phyloP scores from a whole-genome alignment of 1,284 basidiomycete species.

The Fistulinella cinereoalba region DNA sequence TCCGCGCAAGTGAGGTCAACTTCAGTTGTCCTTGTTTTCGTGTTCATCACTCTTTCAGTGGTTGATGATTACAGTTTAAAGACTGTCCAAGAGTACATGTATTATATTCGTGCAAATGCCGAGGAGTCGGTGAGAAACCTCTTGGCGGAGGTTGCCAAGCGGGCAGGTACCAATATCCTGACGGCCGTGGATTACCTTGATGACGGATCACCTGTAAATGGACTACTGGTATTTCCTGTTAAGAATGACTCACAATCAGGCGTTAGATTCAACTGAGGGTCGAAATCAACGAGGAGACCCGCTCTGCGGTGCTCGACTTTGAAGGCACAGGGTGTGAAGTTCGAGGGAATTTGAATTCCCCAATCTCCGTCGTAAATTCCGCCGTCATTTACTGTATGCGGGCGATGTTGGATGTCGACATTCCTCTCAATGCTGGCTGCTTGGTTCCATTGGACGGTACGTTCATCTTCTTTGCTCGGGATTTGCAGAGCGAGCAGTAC shows the following conservation, averaged over 20 bases:
- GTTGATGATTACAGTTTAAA: conserved; percentile 84
- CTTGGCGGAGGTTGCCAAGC: conserved; percentile 72
- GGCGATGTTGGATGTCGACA: conserved; percentile 88
- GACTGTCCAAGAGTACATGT: conserved; percentile 92
- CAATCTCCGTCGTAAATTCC: conserved; percentile 85
- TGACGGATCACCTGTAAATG: conserved; percentile 77
- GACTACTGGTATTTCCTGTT: background rate
- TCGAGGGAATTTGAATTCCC: conserved; percentile 87
- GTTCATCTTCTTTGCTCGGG: conserved; percentile 20
- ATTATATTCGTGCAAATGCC: conserved; percentile 86
- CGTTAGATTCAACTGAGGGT: conserved; percentile 74
- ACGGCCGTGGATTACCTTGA: conserved; percentile 79
- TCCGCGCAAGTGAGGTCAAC: conserved; percentile 60
- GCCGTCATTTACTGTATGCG: conserved; percentile 96
- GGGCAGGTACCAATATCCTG: conserved; percentile 63
- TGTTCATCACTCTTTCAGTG: conserved; percentile 44
- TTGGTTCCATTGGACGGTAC: conserved; percentile 74
- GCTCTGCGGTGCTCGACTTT: conserved; percentile 90
- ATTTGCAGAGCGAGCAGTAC: conserved; percentile 8
- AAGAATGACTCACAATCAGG: conserved; percentile 2
- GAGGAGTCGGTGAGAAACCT: conserved; percentile 86
- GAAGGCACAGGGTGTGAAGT: conserved; percentile 88
- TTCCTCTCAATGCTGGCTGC: conserved; percentile 93
- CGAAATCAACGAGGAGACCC: conserved; percentile 73
- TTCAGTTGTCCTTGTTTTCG: conserved; percentile 16